These are phyloP conservation scores for Phytomonas francai DNA, from an alignment of 208 protist genomes.

Conservation along the genomic window DNA sequence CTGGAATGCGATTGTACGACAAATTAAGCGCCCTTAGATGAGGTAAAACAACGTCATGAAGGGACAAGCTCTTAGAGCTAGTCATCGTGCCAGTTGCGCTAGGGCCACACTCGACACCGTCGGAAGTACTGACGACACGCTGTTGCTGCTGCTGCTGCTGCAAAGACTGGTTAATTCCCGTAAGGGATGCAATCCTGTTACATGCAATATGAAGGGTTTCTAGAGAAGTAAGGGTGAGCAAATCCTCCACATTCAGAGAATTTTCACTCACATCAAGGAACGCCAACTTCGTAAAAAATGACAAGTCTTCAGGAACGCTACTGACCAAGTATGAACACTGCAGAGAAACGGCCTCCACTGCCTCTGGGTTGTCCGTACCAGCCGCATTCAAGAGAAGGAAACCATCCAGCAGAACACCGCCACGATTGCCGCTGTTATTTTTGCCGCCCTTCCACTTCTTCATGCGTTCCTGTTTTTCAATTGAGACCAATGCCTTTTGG, in stretches of 20 bases:
- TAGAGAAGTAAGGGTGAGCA: constrained; percentile 47
- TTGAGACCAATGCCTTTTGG: constrained; percentile 26
- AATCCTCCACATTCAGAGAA: constrained; percentile 42
- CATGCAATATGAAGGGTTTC: constrained; percentile 74
- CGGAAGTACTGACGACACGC: background rate
- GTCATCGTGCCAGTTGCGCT: constrained; percentile 18
- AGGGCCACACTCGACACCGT: constrained; percentile 17
- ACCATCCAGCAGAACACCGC: constrained; percentile 60
- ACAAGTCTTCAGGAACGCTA: constrained; percentile 64
- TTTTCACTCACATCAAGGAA: constrained; percentile 87
- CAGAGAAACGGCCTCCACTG: constrained; percentile 60
- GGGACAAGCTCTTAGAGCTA: background rate
- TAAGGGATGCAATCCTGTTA: constrained; percentile 60
- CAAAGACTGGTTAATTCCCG: background rate
- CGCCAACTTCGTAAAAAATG: constrained; percentile 52
- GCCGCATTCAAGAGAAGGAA: constrained; percentile 71
- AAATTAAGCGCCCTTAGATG: constrained; percentile 64
- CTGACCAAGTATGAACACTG: constrained; percentile 52
- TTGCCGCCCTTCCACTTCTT: constrained; percentile 22
- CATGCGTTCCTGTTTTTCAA: constrained; percentile 33
- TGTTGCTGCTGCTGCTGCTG: background rate
- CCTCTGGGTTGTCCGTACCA: constrained; percentile 49
- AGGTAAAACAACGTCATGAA: constrained; percentile 22
- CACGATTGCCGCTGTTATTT: constrained; percentile 16
- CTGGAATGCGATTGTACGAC: constrained; percentile 74